Evolutionary conservation across 2,329 filamentous ascomycete genomes (phyloP).

Genomic region (Pyricularia grisea): DNA sequence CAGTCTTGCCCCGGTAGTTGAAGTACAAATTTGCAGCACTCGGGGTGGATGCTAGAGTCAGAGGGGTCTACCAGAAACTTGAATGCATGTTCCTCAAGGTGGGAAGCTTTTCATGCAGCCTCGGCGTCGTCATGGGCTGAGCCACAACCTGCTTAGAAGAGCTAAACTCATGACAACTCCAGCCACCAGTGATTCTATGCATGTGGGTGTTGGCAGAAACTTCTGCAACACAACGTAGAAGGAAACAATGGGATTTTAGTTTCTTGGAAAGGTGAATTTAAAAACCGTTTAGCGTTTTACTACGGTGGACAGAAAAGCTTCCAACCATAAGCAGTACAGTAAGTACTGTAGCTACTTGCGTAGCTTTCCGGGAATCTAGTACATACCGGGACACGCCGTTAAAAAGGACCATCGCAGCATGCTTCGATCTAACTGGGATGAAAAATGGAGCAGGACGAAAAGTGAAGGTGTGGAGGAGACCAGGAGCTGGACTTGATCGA

Average conservation of each 20-base stretch:
- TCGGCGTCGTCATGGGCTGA: not conserved
- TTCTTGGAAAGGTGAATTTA: not conserved
- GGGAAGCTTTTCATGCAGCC: not conserved
- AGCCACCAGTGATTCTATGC: not conserved
- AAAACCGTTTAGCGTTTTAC: not conserved
- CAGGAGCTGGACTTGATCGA: not conserved
- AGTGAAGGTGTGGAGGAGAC: not conserved
- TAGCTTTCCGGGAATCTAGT: not conserved
- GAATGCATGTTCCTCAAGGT: not conserved
- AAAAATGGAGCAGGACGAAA: not conserved
- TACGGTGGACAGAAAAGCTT: not conserved
- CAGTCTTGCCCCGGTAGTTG: not conserved
- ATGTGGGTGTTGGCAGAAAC: not conserved
- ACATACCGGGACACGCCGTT: not conserved
- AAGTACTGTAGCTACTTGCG: too few relatives aligned
- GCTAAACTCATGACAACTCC: not conserved
- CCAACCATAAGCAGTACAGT: too few relatives aligned
- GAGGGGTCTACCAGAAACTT: not conserved
- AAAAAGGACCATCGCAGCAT: not conserved
- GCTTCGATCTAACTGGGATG: not conserved
- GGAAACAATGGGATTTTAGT: not conserved
- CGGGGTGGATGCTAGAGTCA: not conserved
- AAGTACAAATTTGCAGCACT: not conserved
- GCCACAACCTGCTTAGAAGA: not conserved
- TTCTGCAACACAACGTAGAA: not conserved